Percentiles rank a stretch among this genome's conserved stretches.
These are phyloP conservation scores for Vinca major DNA, from an alignment of 305 asterid genomes.

Conservation along the genomic window DNA sequence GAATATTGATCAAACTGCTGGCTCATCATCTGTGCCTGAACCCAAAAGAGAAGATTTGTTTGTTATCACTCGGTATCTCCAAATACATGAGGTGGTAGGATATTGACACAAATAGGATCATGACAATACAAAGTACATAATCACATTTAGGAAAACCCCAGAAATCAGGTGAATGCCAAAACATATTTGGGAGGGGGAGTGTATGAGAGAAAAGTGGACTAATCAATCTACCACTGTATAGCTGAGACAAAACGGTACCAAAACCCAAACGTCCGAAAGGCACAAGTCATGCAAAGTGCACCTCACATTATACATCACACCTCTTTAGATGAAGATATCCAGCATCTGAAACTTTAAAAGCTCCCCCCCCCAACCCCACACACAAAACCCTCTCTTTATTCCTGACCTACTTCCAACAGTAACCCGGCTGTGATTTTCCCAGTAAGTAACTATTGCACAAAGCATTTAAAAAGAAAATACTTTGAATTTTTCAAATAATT, in stretches of 20 bases:
- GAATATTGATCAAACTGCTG: slow-evolving; percentile 32
- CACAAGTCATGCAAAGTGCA: neutral
- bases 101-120: neutral
- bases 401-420: neutral
- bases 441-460: neutral
- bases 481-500: neutral
- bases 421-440: too few species aligned
- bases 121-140: neutral
- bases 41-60: slow-evolving; percentile 4
- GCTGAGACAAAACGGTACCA: neutral
- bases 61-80: neutral
- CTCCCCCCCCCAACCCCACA: neutral
- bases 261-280: neutral
- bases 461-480: neutral
- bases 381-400: neutral
- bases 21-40: slow-evolving; percentile 51
- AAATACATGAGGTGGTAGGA: neutral
- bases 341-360: neutral
- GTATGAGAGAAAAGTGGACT: too few species aligned
- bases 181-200: too few species aligned
- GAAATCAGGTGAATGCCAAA: neutral
- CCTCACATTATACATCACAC: neutral
- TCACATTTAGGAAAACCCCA: neutral
- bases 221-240: neutral
- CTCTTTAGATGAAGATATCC: neutral